Base-by-base conservation (phyloP, 352 stramenopile species). In the Phytophthora sojae region DNA sequence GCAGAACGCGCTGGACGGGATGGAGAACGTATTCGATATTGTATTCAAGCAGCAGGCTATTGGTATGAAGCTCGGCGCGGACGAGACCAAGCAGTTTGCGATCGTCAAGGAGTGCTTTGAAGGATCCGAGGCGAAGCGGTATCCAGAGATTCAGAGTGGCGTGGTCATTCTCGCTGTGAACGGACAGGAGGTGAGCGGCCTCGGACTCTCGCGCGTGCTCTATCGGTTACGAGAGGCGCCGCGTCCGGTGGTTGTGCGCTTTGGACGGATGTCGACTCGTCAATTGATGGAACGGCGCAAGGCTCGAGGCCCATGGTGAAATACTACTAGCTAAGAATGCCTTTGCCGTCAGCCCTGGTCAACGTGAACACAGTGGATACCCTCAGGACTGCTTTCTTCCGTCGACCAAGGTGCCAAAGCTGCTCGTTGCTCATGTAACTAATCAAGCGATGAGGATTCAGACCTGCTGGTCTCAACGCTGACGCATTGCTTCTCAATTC, bases 41-140 rank as follows among this genome's bases (percentile, higher is more conserved):
- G 88, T 95, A 37, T 95, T 95, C 76, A 93, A 92, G 72, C 86
- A 95, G 71, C 87, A 94, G 55, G 73, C 86, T 21, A 94, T 95
- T 67, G 88, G 88, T 7, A 88, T 95, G 82, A 94, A 94, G 67
- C 85, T 95, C 35, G 86, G 83, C 8, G 73, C 81, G 3, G 88
- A 95, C 61, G 85, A 92, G 32, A 75, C 67, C 9, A 82, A 82
- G 67, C 86, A 88, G 69, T 95, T 90, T 37, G 86, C 87, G 0
- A 83, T 94, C 57, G 88, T 96, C 9, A 93, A 93, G 54, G 88
- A 96, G 69, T 96, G 88, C 42, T 86, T 96, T 50, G 85, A 92
- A 54, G 83, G 82, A 15, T 88, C 81, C 12, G 88, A 96, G 58
- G 88, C 88, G 0, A 82, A 82, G 64, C 75, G 82, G 37, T 92